Evolutionary conservation across 805 yeast species (phyloP), one percentile per base, ranked within the genome.

Genomic region (Ogataea ganodermae): DNA sequence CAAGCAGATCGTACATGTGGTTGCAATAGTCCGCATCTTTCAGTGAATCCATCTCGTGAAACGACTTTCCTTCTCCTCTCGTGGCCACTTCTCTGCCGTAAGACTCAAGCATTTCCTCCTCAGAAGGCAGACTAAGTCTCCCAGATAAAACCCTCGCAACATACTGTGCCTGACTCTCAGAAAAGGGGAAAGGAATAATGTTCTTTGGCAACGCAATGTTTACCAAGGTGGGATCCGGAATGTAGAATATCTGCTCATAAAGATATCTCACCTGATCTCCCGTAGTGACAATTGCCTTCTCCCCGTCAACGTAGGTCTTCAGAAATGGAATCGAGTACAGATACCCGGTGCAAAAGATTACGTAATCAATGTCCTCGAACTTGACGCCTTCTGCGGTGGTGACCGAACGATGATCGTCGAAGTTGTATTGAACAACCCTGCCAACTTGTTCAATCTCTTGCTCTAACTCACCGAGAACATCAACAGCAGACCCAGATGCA

Each of bases 341-440:
- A 63, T 86, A 88, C 1, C 96, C 96, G 0, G 96, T 87, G 42
- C 88, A 86, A 61, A 82, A 85, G 8, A 87, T 68, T 8, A 88
- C 68, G 18, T 60, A 58, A 51, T 86, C 91, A 33, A 86, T 76
- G 30, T 70, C 71, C 1, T 56, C 55, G 2, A 83, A 48, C 9
- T 56, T 62, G 2, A 63, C 53, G 2, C 85, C 89, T 52, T 80
- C 80, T 3, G 55, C 69, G 48, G 83, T 78, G 10, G 63, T 58
- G 1, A 82, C 74, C 0, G 70, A 57, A 39, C 65, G 61, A 22
- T 57, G 50, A 16, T 61, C 55, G 10, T 55, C 54, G 24, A 53
- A 57, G 33, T 65, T 61, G 41, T 60, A 65, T 32, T 55, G 53
- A 9, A 37, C 52, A 23, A 66, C 53, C 21, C 55, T 51, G 27